A percentile compares a stretch with the other conserved stretches of the same genome.
Conservation (phyloP, 2,329 filamentous ascomycete genomes). For the Epichloe festucae region DNA sequence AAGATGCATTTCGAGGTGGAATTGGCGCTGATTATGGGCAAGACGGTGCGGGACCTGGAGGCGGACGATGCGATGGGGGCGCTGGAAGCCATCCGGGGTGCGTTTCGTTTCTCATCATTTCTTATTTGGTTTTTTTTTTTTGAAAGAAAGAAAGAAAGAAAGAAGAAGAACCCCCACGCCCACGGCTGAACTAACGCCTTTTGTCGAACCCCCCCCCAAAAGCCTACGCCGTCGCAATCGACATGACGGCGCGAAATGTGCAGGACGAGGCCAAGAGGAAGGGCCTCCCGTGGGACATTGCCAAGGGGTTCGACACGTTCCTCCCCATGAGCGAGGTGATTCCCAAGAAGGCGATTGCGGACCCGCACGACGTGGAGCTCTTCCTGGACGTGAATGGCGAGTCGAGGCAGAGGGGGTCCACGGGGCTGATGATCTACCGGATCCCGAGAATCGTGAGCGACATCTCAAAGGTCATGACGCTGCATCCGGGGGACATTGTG, state of each 20-base stretch:
- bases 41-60: constrained; percentile 62
- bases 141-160: too few species aligned
- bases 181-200: too few species aligned
- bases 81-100: constrained; percentile 70
- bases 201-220: too few species aligned
- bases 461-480: constrained; percentile 88
- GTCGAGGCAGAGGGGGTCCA: constrained; percentile 71
- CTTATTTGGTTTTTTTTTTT: too few species aligned
- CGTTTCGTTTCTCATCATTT: constrained; percentile 8
- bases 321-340: constrained; percentile 76
- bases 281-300: constrained; percentile 89
- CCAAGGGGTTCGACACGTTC: constrained; percentile 98
- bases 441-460: constrained; percentile 81
- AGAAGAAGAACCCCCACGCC: too few species aligned
- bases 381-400: constrained; percentile 75
- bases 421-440: constrained; percentile 85
- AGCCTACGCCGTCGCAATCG: constrained; percentile 84
- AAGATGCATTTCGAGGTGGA: constrained; percentile 92
- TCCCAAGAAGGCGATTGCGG: constrained; percentile 62
- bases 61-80: constrained; percentile 63
- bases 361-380: constrained; percentile 81
- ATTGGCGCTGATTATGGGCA: constrained; percentile 79
- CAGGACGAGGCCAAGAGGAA: constrained; percentile 94
- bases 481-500: constrained; percentile 84
- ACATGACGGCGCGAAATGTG: constrained; percentile 93